These are phyloP conservation scores for Akanthomyces uredinophilus DNA, from an alignment of 2,329 filamentous ascomycete genomes.

Conservation along the genomic window DNA sequence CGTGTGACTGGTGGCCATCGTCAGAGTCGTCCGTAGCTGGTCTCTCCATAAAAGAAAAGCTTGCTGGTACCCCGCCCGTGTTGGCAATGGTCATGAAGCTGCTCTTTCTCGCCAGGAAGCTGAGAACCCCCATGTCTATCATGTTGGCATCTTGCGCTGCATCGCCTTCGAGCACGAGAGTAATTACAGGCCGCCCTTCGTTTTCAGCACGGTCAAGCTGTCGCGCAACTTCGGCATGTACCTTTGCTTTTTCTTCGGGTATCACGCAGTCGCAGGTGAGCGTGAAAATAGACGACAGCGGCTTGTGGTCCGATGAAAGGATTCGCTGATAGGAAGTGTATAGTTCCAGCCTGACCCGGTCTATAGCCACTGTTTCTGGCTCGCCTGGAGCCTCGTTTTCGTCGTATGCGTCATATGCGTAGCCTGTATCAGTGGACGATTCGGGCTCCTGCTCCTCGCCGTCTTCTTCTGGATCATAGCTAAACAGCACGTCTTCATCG, in stretches of 20 bases:
- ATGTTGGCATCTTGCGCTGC: slow-evolving; percentile 43
- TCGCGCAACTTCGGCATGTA: slow-evolving; percentile 81
- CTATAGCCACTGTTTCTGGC: slow-evolving; percentile 52
- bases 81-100: slow-evolving; percentile 82
- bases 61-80: slow-evolving; percentile 76
- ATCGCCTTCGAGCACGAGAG: slow-evolving; percentile 67
- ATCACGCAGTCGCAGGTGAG: slow-evolving; percentile 83
- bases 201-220: slow-evolving; percentile 90
- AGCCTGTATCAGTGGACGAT: slow-evolving; percentile 23
- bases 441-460: slow-evolving; percentile 19
- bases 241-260: slow-evolving; percentile 73
- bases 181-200: slow-evolving; percentile 76
- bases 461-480: slow-evolving; percentile 74
- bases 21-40: slow-evolving; percentile 46
- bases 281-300: slow-evolving; percentile 75
- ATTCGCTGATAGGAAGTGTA: slow-evolving; percentile 89
- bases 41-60: slow-evolving; percentile 72
- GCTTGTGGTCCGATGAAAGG: slow-evolving; percentile 93
- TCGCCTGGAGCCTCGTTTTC: slow-evolving; percentile 44
- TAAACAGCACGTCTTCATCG: slow-evolving; percentile 80
- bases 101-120: slow-evolving; percentile 60
- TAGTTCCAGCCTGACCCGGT: slow-evolving; percentile 52
- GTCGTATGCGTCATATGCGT: slow-evolving; percentile 58
- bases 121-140: slow-evolving; percentile 73
- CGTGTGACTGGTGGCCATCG: slow-evolving; percentile 32